Percentiles rank a stretch among this genome's conserved stretches.
Conservation (phyloP, 495 filamentous ascomycete genomes). For the Penicillium roqueforti region DNA sequence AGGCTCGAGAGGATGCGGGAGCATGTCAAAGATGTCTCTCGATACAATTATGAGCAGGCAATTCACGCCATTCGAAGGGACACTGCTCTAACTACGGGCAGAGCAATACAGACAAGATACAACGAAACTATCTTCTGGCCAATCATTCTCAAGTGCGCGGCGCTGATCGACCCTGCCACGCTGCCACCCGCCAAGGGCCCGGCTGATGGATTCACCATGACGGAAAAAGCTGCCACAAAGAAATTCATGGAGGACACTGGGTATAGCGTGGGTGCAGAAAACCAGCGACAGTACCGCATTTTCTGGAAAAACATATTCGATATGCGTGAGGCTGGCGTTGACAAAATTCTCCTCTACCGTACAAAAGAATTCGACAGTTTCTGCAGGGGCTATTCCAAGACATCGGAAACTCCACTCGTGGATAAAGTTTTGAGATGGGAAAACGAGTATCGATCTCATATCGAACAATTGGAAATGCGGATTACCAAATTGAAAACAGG, state of each 20-base stretch:
- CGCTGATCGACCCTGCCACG: slow-evolving; percentile 14
- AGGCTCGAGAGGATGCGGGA: too few relatives aligned
- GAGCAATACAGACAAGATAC: slow-evolving; percentile 13
- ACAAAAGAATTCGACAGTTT: slow-evolving; percentile 22
- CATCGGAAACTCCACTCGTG: slow-evolving; percentile 12
- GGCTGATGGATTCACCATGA: slow-evolving; percentile 20
- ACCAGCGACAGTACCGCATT: slow-evolving; percentile 14
- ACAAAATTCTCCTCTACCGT: slow-evolving; percentile 19
- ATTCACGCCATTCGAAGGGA: too few relatives aligned
- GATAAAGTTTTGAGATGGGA: slow-evolving; percentile 15
- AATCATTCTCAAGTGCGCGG: slow-evolving; percentile 20
- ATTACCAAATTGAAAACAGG: slow-evolving; percentile 3
- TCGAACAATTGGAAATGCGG: slow-evolving; percentile 19
- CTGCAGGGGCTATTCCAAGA: slow-evolving; percentile 13
- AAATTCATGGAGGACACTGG: slow-evolving; percentile 20
- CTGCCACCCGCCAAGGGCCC: slow-evolving; percentile 20
- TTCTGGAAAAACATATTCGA: slow-evolving; percentile 13
- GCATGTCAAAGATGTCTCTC: too few relatives aligned
- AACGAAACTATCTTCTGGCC: slow-evolving; percentile 18
- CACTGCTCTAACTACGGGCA: slow-evolving; percentile 12
- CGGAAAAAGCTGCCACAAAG: slow-evolving; percentile 21
- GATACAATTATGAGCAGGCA: too few relatives aligned
- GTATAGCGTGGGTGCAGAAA: slow-evolving; percentile 14
- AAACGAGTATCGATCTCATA: slow-evolving; percentile 11
- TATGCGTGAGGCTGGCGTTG: slow-evolving; percentile 17